Percentiles rank a stretch among this genome's conserved stretches.
Conservation (phyloP, 2,329 filamentous ascomycete genomes). For the Dendryphion nanum region DNA sequence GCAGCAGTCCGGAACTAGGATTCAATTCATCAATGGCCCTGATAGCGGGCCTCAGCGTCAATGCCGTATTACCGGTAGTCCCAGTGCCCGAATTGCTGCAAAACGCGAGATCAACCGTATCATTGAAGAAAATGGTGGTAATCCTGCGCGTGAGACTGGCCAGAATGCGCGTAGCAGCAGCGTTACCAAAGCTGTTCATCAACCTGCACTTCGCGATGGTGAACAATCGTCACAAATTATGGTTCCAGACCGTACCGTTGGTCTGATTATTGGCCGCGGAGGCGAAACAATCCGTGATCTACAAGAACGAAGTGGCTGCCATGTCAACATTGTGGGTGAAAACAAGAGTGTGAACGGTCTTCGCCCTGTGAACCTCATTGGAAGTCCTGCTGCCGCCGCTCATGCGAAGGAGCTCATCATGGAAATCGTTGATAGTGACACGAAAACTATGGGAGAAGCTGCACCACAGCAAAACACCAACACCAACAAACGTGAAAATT, state of each 20-base stretch:
- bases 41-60: constrained; percentile 73
- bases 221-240: constrained; percentile 90
- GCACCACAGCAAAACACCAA: constrained; percentile 14
- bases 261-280: constrained; percentile 88
- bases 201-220: constrained; percentile 65
- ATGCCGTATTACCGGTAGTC: constrained; percentile 79
- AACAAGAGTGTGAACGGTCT: constrained; percentile 89
- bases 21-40: constrained; percentile 81
- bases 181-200: constrained; percentile 32
- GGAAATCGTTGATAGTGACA: constrained; percentile 93
- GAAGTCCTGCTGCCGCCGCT: constrained; percentile 69
- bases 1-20: constrained; percentile 74
- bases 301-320: constrained; percentile 88
- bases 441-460: constrained; percentile 49
- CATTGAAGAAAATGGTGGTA: constrained; percentile 78
- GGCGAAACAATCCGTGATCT: constrained; percentile 91
- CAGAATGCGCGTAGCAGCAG: constrained; percentile 41
- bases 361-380: constrained; percentile 86
- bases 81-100: constrained; percentile 70
- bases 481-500: constrained; percentile 31
- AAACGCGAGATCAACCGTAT: constrained; percentile 83
- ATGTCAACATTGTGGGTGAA: constrained; percentile 92
- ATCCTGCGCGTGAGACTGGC: constrained; percentile 40
- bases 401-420: constrained; percentile 84
- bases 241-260: constrained; percentile 90